A percentile compares a stretch with the other conserved stretches of the same genome.
Conservation (phyloP, 495 filamentous ascomycete genomes). For the Daldinia caldariorum region DNA sequence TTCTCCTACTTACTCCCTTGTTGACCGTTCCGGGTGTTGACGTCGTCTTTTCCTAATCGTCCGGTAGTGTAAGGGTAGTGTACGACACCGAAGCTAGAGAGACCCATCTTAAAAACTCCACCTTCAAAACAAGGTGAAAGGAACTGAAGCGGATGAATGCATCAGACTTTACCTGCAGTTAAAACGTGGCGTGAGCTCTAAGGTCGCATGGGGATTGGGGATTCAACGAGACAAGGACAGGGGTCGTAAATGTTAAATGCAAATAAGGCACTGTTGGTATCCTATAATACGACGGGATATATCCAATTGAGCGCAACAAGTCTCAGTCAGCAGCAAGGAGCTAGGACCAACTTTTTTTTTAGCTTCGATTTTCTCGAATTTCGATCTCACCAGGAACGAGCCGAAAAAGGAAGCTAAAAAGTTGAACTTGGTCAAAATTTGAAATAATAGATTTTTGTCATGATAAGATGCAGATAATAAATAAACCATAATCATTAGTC, state of each 20-base stretch:
- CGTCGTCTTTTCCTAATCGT: constrained; percentile 6
- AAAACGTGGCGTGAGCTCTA: constrained; percentile 44
- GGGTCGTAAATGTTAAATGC: neutral
- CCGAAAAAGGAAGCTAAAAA: neutral
- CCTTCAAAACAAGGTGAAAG: constrained; percentile 28
- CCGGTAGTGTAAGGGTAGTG: no score
- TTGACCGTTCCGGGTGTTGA: constrained; percentile 5
- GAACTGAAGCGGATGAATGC: neutral
- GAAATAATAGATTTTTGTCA: no score
- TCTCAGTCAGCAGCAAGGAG: neutral
- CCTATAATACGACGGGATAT: constrained; percentile 2
- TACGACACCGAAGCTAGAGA: constrained; percentile 8
- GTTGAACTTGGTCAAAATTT: neutral
- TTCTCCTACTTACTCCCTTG: constrained; percentile 8
- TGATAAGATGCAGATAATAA: neutral
- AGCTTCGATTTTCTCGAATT: constrained; percentile 4
- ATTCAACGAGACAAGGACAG: constrained; percentile 10
- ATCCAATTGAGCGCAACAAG: neutral
- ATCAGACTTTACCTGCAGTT: constrained; percentile 22
- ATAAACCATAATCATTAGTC: neutral
- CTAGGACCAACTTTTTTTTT: neutral
- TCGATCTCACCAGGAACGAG: constrained; percentile 8
- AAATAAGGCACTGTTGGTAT: neutral
- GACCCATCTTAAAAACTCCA: constrained; percentile 20
- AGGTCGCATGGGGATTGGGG: constrained; percentile 25